Conservation (phyloP, 1,139 yeast species). For the Keqinozyma sinolaborantium region DNA sequence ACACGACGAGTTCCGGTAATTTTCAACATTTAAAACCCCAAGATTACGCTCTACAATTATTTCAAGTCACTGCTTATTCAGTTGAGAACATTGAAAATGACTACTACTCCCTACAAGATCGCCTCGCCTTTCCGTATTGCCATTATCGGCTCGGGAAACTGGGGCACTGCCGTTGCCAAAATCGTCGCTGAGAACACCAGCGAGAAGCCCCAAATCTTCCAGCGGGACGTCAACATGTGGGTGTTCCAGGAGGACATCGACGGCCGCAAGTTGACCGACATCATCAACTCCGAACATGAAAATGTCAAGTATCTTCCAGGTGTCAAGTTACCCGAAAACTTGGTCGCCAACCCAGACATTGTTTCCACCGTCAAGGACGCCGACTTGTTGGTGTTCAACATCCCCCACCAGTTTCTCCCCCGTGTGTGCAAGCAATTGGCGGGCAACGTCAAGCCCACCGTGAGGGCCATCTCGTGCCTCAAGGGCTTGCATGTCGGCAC, state of each 20-base stretch:
- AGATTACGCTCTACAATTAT: too few species aligned
- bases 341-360: slow-evolving; percentile 81
- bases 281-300: slow-evolving; percentile 82
- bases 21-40: too few species aligned
- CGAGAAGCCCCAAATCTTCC: slow-evolving; percentile 66
- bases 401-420: slow-evolving; percentile 90
- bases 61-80: too few species aligned
- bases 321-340: slow-evolving; percentile 73
- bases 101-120: slow-evolving; percentile 32
- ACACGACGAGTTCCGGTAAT: too few species aligned
- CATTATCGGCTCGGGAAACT: slow-evolving; percentile 76
- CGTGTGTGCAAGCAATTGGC: slow-evolving; percentile 69
- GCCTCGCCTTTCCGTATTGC: slow-evolving; percentile 49
- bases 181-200: slow-evolving; percentile 83
- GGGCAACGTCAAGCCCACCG: slow-evolving; percentile 65
- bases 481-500: slow-evolving; percentile 86
- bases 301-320: slow-evolving; percentile 87
- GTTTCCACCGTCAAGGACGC: slow-evolving; percentile 70
- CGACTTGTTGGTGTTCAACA: slow-evolving; percentile 82
- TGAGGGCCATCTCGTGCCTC: slow-evolving; percentile 87
- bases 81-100: slow-evolving; percentile 17
- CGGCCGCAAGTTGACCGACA: slow-evolving; percentile 75
- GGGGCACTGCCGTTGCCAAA: slow-evolving; percentile 97
- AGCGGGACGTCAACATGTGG: slow-evolving; percentile 83
- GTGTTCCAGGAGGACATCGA: slow-evolving; percentile 78